Evolutionary conservation across 345 rosid genomes (phyloP).

Genomic region (Isatis tinctoria): DNA sequence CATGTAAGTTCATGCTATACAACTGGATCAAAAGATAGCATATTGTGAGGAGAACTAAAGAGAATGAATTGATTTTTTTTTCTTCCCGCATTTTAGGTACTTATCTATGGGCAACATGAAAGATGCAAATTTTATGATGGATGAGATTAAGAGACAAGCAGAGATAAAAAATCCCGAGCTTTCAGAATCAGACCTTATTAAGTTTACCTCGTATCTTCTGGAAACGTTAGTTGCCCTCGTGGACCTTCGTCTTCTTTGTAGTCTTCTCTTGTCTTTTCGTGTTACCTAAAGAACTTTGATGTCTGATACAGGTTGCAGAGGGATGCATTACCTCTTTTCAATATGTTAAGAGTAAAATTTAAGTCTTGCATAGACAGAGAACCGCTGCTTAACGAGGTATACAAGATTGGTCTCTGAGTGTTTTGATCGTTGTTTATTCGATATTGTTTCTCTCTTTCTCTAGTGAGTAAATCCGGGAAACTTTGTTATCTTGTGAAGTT

Average conservation of each 20-base stretch:
- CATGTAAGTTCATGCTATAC: constrained; percentile 44
- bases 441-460: neutral
- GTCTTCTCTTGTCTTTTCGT: neutral
- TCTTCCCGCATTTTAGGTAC: constrained; percentile 43
- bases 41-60: neutral
- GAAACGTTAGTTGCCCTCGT: constrained; percentile 51
- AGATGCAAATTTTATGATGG: constrained; percentile 75
- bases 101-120: constrained; percentile 75
- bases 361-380: constrained; percentile 77
- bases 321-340: constrained; percentile 94
- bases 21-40: neutral
- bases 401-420: neutral
- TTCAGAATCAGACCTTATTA: constrained; percentile 61
- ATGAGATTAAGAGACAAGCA: constrained; percentile 71
- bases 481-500: constrained; percentile 43
- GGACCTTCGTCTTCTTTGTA: constrained; percentile 1
- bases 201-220: constrained; percentile 57
- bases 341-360: constrained; percentile 68
- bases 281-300: neutral
- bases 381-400: constrained; percentile 79
- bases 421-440: neutral
- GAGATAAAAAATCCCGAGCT: constrained; percentile 50
- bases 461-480: neutral
- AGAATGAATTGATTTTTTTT: neutral
- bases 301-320: constrained; percentile 64